Evolutionary conservation across 2,329 filamentous ascomycete species (phyloP).

Genomic region (Juglanconis oblonga): DNA sequence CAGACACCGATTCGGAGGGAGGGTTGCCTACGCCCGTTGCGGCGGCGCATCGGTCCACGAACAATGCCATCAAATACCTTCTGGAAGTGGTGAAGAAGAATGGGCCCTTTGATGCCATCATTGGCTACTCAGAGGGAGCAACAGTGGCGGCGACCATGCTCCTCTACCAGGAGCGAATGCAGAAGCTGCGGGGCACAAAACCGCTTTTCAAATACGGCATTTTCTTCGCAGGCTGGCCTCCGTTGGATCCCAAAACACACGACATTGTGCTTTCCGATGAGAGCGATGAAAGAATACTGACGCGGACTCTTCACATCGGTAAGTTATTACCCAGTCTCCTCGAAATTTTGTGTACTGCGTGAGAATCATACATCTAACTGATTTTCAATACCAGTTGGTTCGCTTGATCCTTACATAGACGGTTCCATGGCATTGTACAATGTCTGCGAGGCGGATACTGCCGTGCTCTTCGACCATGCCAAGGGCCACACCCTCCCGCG

Average conservation of each 20-base stretch:
- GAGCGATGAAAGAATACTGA: slow-evolving; percentile 46
- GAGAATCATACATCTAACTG: not conserved
- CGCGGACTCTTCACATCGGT: slow-evolving; percentile 52
- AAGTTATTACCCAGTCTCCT: slow-evolving; percentile 23
- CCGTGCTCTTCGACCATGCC: slow-evolving; percentile 62
- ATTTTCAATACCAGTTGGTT: slow-evolving; percentile 38
- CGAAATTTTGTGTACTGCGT: not conserved
- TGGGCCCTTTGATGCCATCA: slow-evolving; percentile 46
- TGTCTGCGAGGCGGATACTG: slow-evolving; percentile 57
- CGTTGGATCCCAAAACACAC: slow-evolving; percentile 40
- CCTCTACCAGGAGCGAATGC: slow-evolving; percentile 43
- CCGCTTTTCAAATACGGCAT: slow-evolving; percentile 44
- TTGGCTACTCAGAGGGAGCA: slow-evolving; percentile 61
- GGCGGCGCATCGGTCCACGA: slow-evolving; percentile 34
- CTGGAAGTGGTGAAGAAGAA: slow-evolving; percentile 3
- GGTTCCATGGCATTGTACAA: slow-evolving; percentile 61
- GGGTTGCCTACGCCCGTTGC: slow-evolving; percentile 19
- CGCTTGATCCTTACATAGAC: slow-evolving; percentile 57
- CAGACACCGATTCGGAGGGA: not conserved
- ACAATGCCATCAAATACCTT: slow-evolving; percentile 39
- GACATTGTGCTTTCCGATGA: slow-evolving; percentile 48
- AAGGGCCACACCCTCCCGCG: slow-evolving; percentile 62
- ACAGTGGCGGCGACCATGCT: slow-evolving; percentile 52
- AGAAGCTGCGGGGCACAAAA: slow-evolving; percentile 28
- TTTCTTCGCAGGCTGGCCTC: slow-evolving; percentile 55